phyloP scores from a whole-genome alignment of 345 rosid genomes.

The Salix suchowensis region DNA sequence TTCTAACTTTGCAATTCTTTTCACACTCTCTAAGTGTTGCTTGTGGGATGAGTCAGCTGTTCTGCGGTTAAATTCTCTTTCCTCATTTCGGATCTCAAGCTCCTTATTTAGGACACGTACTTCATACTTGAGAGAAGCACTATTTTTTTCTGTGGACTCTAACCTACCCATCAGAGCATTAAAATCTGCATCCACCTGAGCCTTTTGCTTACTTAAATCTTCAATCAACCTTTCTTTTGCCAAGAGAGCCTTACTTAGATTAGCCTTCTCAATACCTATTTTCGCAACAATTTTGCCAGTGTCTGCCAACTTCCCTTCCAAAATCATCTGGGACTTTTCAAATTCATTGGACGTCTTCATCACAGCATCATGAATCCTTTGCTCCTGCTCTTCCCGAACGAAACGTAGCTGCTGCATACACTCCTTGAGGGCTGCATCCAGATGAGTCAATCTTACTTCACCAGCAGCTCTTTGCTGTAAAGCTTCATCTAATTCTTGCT shows the following conservation, averaged over 20 bases:
- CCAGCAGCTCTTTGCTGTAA: constrained; percentile 42
- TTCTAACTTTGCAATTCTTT: constrained; percentile 82
- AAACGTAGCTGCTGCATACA: constrained; percentile 74
- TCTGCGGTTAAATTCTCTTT: constrained; percentile 77
- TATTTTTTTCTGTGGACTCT: constrained; percentile 66
- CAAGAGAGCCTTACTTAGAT: constrained; percentile 54
- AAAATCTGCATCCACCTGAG: constrained; percentile 45
- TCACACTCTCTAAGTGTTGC: constrained; percentile 74
- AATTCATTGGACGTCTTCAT: constrained; percentile 55
- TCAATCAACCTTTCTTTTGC: constrained; percentile 52
- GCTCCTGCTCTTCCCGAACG: constrained; percentile 80
- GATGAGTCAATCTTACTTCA: constrained; percentile 50
- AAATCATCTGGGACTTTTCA: constrained; percentile 36
- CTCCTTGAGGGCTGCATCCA: constrained; percentile 74
- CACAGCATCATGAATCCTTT: constrained; percentile 72
- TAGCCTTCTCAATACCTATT: constrained; percentile 50
- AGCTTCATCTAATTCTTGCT: constrained; percentile 54
- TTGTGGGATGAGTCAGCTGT: constrained; percentile 68
- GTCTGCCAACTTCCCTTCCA: constrained; percentile 54
- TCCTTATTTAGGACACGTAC: constrained; percentile 82
- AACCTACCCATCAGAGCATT: constrained; percentile 52
- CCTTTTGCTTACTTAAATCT: constrained; percentile 59
- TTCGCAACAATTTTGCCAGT: constrained; percentile 46
- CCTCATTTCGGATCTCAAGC: constrained; percentile 84
- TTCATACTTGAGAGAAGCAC: constrained; percentile 70